Base-by-base conservation (phyloP, 331 rosid species). In the Quercus tomentella region DNA sequence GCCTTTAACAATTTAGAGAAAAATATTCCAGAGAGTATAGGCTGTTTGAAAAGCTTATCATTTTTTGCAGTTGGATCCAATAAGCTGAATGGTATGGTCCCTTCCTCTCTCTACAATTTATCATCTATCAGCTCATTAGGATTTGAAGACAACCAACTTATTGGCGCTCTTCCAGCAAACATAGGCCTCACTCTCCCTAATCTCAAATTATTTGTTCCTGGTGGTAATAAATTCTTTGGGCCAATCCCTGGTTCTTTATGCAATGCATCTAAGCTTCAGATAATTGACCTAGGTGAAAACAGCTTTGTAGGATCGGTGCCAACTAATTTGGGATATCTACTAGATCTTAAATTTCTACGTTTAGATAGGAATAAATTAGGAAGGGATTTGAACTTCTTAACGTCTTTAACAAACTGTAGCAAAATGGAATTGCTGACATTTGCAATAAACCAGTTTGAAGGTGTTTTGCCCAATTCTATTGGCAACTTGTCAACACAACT, bases 71-170 rank as follows among this genome's bases (percentile, higher is more conserved):
- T 9, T 10, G 11, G 0, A 43, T 0, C 1, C 15, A 7, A 11
- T 1, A 43, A 43, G 10, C 4, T 43, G 51, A 43, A 11, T 4
- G 51, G 51, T 43, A 43, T 9, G 51, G 41, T 89, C 1, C 86
- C 89, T 57, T 41, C 35, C 37, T 85, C 88, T 26, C 41, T 88
- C 5, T 88, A 83, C 69, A 90, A 86, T 18, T 80, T 86, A 52
- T 85, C 92, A 12, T 73, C 80, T 2, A 63, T 88, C 4, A 6
- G 10, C 56, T 0, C 0, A 1, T 4, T 88, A 31, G 28, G 11
- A 45, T 45, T 84, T 0, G 2, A 1, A 0, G 0, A 0, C 0
- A 90, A 90, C 67, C 15, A 77, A 2, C 73, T 90, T 57, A 17
- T 5, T 0, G 91, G 89, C 57, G 54, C 57, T 45, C 81, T 88